These are phyloP conservation scores for Aureobasidium sp. DNA, from an alignment of 2,329 filamentous ascomycete species.

Conservation along the genomic window DNA sequence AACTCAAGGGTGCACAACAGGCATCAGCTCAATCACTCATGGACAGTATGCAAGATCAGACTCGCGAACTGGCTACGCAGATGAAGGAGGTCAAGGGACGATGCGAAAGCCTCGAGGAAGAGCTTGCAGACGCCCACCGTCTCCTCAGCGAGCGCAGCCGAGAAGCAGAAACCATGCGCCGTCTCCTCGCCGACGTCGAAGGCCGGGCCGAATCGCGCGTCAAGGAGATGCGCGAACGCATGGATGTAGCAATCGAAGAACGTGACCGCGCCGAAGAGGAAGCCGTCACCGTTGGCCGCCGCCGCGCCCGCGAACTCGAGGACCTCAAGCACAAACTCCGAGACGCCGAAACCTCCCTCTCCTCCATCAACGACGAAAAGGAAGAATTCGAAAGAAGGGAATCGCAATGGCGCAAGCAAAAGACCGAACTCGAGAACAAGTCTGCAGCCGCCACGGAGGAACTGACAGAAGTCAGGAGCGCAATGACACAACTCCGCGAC, in stretches of 20 bases:
- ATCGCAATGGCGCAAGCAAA: slow-evolving; percentile 63
- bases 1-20: slow-evolving; percentile 79
- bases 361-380: slow-evolving; percentile 62
- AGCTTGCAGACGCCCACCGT: slow-evolving; percentile 78
- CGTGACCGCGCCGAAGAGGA: slow-evolving; percentile 89
- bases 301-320: slow-evolving; percentile 74
- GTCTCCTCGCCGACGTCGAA: slow-evolving; percentile 79
- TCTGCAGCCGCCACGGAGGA: slow-evolving; percentile 64
- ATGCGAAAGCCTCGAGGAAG: slow-evolving; percentile 82
- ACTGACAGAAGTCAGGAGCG: slow-evolving; percentile 62
- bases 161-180: slow-evolving; percentile 90
- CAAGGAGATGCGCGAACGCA: slow-evolving; percentile 77
- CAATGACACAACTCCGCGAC: slow-evolving; percentile 68
- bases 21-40: slow-evolving; percentile 76
- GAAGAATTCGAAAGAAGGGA: slow-evolving; percentile 69
- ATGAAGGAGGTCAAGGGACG: slow-evolving; percentile 81
- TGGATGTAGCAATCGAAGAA: slow-evolving; percentile 90
- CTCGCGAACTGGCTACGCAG: slow-evolving; percentile 77
- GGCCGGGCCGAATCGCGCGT: slow-evolving; percentile 71
- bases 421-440: slow-evolving; percentile 66
- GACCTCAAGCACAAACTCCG: slow-evolving; percentile 71
- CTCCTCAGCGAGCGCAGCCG: slow-evolving; percentile 80
- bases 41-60: slow-evolving; percentile 88
- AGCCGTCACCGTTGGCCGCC: slow-evolving; percentile 65
- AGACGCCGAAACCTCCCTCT: slow-evolving; percentile 71